Evolutionary conservation across 129 eudicot species (phyloP), one percentile per base, ranked within the genome.

Genomic region (Artemisia argyi): DNA sequence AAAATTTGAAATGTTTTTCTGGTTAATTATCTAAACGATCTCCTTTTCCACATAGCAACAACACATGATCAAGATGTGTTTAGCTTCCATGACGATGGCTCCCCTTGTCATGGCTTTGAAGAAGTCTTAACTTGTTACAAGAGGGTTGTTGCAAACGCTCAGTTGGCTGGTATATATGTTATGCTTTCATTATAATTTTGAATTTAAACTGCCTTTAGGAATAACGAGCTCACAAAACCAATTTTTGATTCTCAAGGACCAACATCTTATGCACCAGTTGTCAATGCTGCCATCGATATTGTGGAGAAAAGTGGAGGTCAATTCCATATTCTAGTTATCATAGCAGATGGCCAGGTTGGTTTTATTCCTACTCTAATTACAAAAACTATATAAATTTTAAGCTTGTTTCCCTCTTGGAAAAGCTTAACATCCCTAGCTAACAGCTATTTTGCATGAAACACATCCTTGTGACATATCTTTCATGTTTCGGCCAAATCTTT

Each of bases 51-150:
- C 24, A 30, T 73, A 86, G 92, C 71, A 64, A 84, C 86, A 18
- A 89, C 96, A 68, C 96, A 82, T 54, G 96, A 89, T 73, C 82
- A 73, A 72, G 83, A 78, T 66, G 96, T 89, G 58, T 89, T 89
- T 66, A 78, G 85, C 92, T 89, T 89, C 77, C 92, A 89, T 61
- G 79, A 67, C 5, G 90, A 89, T 73, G 82, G 73, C 46, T 77
- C 92, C 19, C 86, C 96, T 69, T 89, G 96, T 75, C 89, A 89
- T 62, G 96, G 96, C 39, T 89, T 89, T 78, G 96, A 89, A 81
- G 96, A 89, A 84, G 96, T 89, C 72, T 73, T 89, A 66, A 69
- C 76, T 71, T 89, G 92, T 82, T 89, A 89, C 77, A 89, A 69
- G 76, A 84, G 76, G 71, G 68, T 86, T 11, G 80, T 72, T 30